Percentiles rank a stretch among this genome's conserved stretches.
These are phyloP conservation scores for Talaromyces sp. DNA, from an alignment of 2,329 filamentous ascomycete genomes.

Conservation along the genomic window DNA sequence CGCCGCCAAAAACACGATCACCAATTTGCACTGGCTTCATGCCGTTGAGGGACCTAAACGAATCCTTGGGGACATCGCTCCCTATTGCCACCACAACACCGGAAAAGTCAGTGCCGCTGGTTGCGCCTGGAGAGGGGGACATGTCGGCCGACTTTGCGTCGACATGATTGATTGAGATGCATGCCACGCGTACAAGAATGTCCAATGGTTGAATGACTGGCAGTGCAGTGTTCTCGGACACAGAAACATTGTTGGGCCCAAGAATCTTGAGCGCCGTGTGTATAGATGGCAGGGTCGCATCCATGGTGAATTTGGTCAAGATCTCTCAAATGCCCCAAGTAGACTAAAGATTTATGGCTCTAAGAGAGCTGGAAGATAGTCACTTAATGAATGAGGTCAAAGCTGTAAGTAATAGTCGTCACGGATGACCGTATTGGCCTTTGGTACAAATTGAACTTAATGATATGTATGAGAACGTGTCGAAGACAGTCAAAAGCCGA, in stretches of 20 bases:
- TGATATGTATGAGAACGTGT: no score
- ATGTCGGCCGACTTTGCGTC: neutral
- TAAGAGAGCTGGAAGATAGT: neutral
- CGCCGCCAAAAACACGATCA: constrained; percentile 30
- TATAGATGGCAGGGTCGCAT: neutral
- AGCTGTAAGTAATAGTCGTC: no score
- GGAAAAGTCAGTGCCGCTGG: constrained; percentile 23
- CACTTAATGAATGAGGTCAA: no score
- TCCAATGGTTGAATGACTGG: neutral
- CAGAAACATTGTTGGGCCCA: neutral
- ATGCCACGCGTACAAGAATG: neutral
- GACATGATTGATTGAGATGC: neutral
- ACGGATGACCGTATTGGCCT: no score
- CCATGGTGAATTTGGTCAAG: neutral
- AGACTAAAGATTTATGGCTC: no score
- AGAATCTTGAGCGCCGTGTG: neutral
- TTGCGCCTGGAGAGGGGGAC: constrained; percentile 19
- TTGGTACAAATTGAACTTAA: no score
- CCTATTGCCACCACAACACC: neutral
- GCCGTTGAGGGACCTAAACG: neutral
- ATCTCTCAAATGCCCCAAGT: neutral
- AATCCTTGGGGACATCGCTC: neutral
- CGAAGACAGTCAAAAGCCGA: no score
- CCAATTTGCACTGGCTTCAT: constrained; percentile 16
- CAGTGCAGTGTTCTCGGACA: neutral